Conservation (phyloP, 2,329 filamentous ascomycete species). For the Huntiella moniliformis region DNA sequence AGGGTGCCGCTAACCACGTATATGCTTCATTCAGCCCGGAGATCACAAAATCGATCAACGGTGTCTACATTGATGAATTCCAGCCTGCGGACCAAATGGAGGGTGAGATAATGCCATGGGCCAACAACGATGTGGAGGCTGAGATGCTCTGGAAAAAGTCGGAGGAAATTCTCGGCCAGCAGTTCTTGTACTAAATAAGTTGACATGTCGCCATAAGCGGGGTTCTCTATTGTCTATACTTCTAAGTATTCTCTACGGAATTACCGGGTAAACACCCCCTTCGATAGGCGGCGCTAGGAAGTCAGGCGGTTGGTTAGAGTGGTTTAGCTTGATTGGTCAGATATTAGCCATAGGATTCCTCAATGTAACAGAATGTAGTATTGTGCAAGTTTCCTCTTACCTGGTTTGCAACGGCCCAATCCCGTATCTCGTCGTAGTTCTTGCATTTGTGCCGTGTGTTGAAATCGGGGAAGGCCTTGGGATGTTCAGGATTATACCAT, state of each 20-base stretch:
- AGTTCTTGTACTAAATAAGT: constrained; percentile 1
- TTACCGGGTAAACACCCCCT: constrained; percentile 6
- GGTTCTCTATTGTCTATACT: background rate
- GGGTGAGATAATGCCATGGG: constrained; percentile 5
- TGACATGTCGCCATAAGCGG: background rate
- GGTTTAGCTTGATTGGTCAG: background rate
- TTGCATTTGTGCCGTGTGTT: constrained; percentile 40
- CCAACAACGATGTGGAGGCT: constrained; percentile 8
- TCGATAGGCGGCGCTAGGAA: constrained; percentile 7
- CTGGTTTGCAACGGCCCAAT: constrained; percentile 36
- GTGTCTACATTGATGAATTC: background rate
- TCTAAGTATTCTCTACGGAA: constrained; percentile 4
- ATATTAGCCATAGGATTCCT: background rate
- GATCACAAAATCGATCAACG: background rate
- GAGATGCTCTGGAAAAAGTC: constrained; percentile 13
- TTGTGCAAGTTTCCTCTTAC: constrained; percentile 14
- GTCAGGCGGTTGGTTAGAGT: background rate
- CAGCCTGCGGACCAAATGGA: constrained; percentile 1
- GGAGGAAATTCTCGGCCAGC: constrained; percentile 10
- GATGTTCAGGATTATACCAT: constrained; percentile 30
- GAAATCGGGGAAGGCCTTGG: constrained; percentile 39
- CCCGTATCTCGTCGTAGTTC: constrained; percentile 32
- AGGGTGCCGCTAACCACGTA: constrained; percentile 1
- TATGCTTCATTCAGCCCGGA: background rate
- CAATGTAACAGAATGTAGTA: background rate